These are phyloP conservation scores for Colletotrichum sidae DNA, from an alignment of 2,329 filamentous ascomycete species.

Conservation along the genomic window DNA sequence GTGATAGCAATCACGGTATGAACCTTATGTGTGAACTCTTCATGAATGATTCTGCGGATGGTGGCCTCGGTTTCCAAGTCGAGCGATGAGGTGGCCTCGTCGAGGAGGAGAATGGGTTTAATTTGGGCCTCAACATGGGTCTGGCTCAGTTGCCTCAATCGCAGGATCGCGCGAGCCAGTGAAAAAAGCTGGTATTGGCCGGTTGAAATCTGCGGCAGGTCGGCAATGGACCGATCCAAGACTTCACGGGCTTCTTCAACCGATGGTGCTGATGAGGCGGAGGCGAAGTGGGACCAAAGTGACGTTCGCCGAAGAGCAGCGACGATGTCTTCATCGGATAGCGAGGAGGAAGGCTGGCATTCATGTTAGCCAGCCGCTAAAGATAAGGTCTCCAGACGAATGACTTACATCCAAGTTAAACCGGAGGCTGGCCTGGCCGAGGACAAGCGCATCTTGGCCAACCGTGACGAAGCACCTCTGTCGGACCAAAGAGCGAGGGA, in stretches of 20 bases:
- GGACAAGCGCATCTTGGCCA: slow-evolving; percentile 7
- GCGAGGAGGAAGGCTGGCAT: not conserved
- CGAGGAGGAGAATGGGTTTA: slow-evolving; percentile 4
- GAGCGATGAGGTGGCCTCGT: slow-evolving; percentile 10
- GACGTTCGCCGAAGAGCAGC: not conserved
- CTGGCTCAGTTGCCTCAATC: not conserved
- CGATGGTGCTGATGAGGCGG: not conserved
- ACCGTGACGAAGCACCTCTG: slow-evolving; percentile 25
- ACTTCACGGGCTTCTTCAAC: not conserved
- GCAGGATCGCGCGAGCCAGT: slow-evolving; percentile 16
- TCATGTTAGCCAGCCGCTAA: not conserved
- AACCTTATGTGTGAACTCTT: not conserved
- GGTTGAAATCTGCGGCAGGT: slow-evolving; percentile 24
- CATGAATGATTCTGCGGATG: not conserved
- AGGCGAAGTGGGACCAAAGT: slow-evolving; percentile 9
- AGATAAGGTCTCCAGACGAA: not conserved
- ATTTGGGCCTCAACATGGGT: not conserved
- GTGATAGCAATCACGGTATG: not conserved
- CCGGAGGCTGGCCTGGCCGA: slow-evolving; percentile 20
- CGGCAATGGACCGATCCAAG: not conserved
- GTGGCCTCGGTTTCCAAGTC: not conserved
- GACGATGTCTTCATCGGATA: not conserved
- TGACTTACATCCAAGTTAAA: slow-evolving; percentile 24
- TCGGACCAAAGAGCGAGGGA: slow-evolving; percentile 11
- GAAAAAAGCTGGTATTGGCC: slow-evolving; percentile 19